A percentile compares a stretch with the other conserved stretches of the same genome.
Conservation (phyloP, 768 basidiomycete genomes). For the Mycena filopes region DNA sequence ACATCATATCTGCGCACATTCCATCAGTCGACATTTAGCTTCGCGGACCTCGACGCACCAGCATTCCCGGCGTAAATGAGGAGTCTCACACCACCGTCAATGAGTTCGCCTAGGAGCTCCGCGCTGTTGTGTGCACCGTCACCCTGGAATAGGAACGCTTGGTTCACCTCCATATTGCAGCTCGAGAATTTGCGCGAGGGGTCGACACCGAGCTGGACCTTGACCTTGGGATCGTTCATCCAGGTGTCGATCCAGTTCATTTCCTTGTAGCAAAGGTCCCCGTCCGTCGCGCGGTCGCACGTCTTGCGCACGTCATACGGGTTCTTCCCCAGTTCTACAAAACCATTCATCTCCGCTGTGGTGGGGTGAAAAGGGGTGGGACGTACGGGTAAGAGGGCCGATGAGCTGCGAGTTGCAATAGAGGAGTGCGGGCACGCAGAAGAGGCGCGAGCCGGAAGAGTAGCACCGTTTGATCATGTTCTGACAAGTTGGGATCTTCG, state of each 20-base stretch:
- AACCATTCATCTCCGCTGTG: constrained; percentile 10
- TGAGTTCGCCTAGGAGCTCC: constrained; percentile 77
- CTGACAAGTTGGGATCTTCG: constrained; percentile 81
- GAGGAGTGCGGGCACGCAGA: constrained; percentile 77
- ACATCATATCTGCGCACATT: constrained; percentile 78
- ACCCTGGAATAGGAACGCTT: constrained; percentile 82
- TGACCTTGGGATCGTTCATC: constrained; percentile 82
- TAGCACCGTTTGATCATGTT: constrained; percentile 80
- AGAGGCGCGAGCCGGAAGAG: constrained; percentile 63
- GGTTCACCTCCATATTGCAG: constrained; percentile 87
- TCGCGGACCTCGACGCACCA: constrained; percentile 52
- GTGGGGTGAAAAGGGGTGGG: constrained; percentile 2
- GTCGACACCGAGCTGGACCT: constrained; percentile 82
- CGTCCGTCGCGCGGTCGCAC: constrained; percentile 80
- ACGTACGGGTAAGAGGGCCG: constrained; percentile 75
- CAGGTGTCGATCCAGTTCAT: constrained; percentile 90
- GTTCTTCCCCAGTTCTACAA: constrained; percentile 77
- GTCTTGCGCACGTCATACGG: constrained; percentile 86
- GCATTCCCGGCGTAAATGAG: constrained; percentile 92
- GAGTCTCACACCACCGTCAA: constrained; percentile 85
- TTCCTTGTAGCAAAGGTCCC: constrained; percentile 79
- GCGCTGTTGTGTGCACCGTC: constrained; percentile 90
- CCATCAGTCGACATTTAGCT: constrained; percentile 29
- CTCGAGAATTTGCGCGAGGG: constrained; percentile 66
- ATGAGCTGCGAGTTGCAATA: constrained; percentile 86